Evolutionary conservation across 805 yeast genomes (phyloP), one percentile per base, ranked within the genome.

Genomic region (Candida tallmaniae): DNA sequence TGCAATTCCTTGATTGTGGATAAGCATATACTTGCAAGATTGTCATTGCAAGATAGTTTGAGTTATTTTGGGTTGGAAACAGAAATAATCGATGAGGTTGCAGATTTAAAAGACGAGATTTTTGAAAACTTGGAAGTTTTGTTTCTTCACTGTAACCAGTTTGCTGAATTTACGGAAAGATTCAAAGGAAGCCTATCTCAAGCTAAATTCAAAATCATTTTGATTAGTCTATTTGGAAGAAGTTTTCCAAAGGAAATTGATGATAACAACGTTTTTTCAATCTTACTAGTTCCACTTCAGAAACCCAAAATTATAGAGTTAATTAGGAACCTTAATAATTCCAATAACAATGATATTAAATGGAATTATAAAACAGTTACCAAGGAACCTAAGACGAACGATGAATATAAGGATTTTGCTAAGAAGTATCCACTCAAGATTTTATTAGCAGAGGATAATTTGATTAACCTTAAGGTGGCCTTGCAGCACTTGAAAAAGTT

Each of bases 371-470:
- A 7, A 20, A 20, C 7, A 20, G 9, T n/a, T n/a, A 16, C 14
- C 6, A 23, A 26, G 6, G 13, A 22, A 12, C 5, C 4, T 20
- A 27, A 21, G 11, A 14, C 20, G 9, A 13, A 10, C 12, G 10
- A 23, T 7, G 18, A 15, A 11, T 12, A 7, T 10, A 5, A 28
- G 3, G 29, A 27, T 25, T 35, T 44, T 23, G 34, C 44, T 12
- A 20, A 12, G n/a, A 44, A 40, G 16, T 40, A 39, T 27, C 80
- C 80, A 4, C 56, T 78, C 18, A 50, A 59, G 20, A 69, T 76
- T 11, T 49, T 77, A 19, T 54, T 78, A 5, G 80, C 78, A 3
- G 81, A 76, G 43, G 83, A 78, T 38, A 75, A 72, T 34, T 58
- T 66, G 21, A 61, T 70, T 39, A 71, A 71, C 41, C 66, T 33